Conservation (phyloP, 2,329 filamentous ascomycete species). For the Pseudonectria foliicola region DNA sequence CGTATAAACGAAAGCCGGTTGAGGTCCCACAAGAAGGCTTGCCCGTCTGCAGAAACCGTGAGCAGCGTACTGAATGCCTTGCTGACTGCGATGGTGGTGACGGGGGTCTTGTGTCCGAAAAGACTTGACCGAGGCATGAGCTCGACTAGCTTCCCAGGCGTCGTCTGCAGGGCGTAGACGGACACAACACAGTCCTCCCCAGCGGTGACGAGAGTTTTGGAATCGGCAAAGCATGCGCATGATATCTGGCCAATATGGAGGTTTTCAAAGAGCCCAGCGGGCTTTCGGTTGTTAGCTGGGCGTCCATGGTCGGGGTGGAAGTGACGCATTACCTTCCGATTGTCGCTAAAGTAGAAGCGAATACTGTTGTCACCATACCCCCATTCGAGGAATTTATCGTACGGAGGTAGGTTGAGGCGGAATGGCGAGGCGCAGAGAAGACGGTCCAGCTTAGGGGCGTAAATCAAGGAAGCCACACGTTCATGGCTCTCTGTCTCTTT, state of each 20-base stretch:
- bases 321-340: conserved; percentile 52
- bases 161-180: conserved; percentile 65
- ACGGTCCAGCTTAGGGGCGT: conserved; percentile 72
- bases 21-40: conserved; percentile 86
- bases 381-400: conserved; percentile 93
- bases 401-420: conserved; percentile 81
- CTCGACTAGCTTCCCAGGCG: conserved; percentile 64
- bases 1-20: conserved; percentile 84
- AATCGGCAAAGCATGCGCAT: conserved; percentile 76
- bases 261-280: conserved; percentile 86
- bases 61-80: conserved; percentile 84
- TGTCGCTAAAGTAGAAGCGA: conserved; percentile 82
- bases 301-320: conserved; percentile 2
- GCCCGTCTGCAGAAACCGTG: conserved; percentile 73
- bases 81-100: conserved; percentile 76
- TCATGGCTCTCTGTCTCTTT: conserved; percentile 56
- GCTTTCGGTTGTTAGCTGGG: conserved; percentile 29
- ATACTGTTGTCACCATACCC: conserved; percentile 90
- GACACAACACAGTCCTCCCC: conserved; percentile 89
- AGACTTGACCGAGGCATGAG: conserved; percentile 71
- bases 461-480: conserved; percentile 69
- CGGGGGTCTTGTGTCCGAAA: conserved; percentile 82
- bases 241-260: conserved; percentile 87
- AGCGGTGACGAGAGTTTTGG: conserved; percentile 82
- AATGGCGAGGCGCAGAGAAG: conserved; percentile 79